phyloP scores from a whole-genome alignment of 2,329 filamentous ascomycete genomes.

The Phialocephala subalpina region DNA sequence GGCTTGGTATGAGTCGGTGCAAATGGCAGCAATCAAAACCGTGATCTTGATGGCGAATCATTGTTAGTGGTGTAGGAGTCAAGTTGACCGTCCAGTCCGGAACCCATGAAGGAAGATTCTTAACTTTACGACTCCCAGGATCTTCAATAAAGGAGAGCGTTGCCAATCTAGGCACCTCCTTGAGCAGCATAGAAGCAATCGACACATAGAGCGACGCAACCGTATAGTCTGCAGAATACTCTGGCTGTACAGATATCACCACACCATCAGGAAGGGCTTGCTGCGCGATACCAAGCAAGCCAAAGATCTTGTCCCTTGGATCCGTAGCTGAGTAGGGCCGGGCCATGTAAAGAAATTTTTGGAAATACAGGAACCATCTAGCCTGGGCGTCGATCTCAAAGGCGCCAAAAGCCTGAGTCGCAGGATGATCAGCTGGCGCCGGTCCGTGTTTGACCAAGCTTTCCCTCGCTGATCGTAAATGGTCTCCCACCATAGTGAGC shows the following conservation, averaged over 20 bases:
- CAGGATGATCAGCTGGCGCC: neutral
- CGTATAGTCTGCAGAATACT: neutral
- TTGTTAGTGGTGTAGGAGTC: neutral
- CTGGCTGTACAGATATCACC: neutral
- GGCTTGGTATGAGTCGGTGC: too few relatives aligned
- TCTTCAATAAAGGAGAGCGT: conserved; percentile 12
- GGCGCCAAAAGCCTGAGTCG: too few relatives aligned
- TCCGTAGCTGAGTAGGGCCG: conserved; percentile 13
- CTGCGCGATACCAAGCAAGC: conserved; percentile 19
- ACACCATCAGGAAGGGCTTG: neutral
- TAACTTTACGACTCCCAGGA: neutral
- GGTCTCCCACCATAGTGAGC: too few relatives aligned
- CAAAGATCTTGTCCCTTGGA: conserved; percentile 23
- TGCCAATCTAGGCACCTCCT: neutral
- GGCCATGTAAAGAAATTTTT: neutral
- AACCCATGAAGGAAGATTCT: conserved; percentile 11
- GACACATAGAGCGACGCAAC: neutral
- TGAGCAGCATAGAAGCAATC: neutral
- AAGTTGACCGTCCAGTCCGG: conserved; percentile 2
- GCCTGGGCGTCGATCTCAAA: neutral
- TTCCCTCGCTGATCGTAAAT: neutral
- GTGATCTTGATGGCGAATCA: neutral
- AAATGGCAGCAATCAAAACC: conserved; percentile 2
- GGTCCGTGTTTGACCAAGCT: neutral
- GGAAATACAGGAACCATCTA: neutral